Evolutionary conservation across 2,329 filamentous ascomycete genomes (phyloP).

Genomic region (Sclerotinia nivalis): DNA sequence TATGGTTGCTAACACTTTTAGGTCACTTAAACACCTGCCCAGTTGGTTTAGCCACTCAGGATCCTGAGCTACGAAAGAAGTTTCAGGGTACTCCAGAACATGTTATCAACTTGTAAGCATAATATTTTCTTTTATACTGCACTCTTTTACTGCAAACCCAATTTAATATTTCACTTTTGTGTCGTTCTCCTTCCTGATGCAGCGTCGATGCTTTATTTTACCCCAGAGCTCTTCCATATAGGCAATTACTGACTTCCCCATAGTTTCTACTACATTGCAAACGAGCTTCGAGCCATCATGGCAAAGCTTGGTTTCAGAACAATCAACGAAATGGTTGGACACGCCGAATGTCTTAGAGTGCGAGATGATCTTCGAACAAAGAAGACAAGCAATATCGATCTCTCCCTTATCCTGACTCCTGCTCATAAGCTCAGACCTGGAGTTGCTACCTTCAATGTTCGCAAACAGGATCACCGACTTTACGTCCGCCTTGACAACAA

Average conservation of each 20-base stretch:
- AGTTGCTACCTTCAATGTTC: conserved; percentile 94
- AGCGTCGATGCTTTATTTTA: background rate
- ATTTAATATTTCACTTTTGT: background rate
- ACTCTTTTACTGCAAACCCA: too few relatives aligned
- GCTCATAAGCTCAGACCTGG: conserved; percentile 94
- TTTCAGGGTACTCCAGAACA: conserved; percentile 92
- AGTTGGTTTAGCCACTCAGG: conserved; percentile 93
- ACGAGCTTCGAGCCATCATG: conserved; percentile 96
- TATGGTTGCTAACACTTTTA: conserved; percentile 25
- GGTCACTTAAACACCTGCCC: conserved; percentile 69
- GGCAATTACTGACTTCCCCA: background rate
- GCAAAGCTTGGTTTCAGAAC: conserved; percentile 91
- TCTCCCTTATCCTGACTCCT: conserved; percentile 89
- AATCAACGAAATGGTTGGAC: conserved; percentile 97
- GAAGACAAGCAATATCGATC: conserved; percentile 90
- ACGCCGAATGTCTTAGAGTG: conserved; percentile 81
- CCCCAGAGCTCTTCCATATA: background rate
- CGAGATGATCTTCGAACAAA: conserved; percentile 83
- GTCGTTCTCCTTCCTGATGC: background rate
- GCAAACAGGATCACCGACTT: conserved; percentile 94
- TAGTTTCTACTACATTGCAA: conserved; percentile 80
- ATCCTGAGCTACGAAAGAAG: conserved; percentile 91
- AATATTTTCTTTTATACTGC: background rate
- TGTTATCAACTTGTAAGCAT: conserved; percentile 78
- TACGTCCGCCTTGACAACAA: conserved; percentile 96